Base-by-base conservation (phyloP, 208 protist genomes). In the Cochliopodium minus region DNA sequence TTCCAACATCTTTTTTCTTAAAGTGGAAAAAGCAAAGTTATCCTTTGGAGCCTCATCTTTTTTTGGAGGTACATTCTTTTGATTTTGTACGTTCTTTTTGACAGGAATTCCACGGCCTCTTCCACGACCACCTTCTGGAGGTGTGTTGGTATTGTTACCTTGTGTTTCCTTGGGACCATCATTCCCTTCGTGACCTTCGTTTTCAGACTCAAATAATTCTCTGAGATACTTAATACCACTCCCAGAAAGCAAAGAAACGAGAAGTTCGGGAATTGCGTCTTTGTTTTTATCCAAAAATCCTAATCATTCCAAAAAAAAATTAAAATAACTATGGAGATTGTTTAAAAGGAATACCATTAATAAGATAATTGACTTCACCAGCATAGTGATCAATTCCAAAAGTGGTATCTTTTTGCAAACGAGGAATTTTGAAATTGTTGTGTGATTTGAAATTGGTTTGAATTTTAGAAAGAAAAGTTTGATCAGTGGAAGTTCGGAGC, bases 401-500 rank as follows among this genome's bases (percentile, higher is more conserved):
- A 0, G 54, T 40, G n/a, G n/a, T n/a, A 29, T 65, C 50, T 33
- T 58, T 33, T 17, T 53, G 50, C 6, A 48, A 28, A 40, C 36
- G 38, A 35, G 64, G 25, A 17, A 53, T 67, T 33, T 59, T 36
- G 42, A 72, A 77, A 48, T 71, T 65, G 28, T 47, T 47, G 5
- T 72, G 66, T 51, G 20, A 23, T 22, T 51, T 51, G n/a, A 57
- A 39, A 4, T 43, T 22, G 11, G 67, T 61, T 47, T 76, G 62
- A 23, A 74, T 3, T 60, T 81, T 81, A 50, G 72, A 43, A 15
- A 79, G 30, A 46, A 78, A 77, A 20, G 52, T 46, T 26, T 62
- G 38, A 49, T 82, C 77, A 42, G 59, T 74, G n/a, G 69, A 74
- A 38, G 75, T 67, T 22, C 70, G 68, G 22, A 87, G 67, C 20